A percentile compares a stretch with the other conserved stretches of the same genome.
These are phyloP conservation scores for Huntiella savannae DNA, from an alignment of 2,329 filamentous ascomycete species.

Conservation along the genomic window DNA sequence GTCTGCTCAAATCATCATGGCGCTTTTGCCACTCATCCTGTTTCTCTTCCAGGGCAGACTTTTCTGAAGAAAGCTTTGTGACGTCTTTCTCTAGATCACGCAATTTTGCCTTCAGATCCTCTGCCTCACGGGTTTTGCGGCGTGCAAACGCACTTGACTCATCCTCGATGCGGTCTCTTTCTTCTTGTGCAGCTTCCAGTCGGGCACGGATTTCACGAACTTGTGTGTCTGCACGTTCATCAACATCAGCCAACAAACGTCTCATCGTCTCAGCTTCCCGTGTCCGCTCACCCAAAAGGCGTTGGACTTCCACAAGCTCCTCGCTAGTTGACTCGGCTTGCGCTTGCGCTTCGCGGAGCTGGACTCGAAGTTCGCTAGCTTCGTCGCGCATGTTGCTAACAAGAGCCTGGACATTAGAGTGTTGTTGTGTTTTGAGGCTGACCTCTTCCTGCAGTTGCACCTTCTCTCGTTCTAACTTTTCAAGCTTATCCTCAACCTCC, in stretches of 20 bases:
- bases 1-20: conserved; percentile 56
- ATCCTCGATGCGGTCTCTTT: conserved; percentile 81
- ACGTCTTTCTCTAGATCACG: conserved; percentile 66
- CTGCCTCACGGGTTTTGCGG: conserved; percentile 60
- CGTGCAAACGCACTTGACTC: conserved; percentile 64
- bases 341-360: conserved; percentile 74
- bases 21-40: conserved; percentile 57
- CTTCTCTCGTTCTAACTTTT: conserved; percentile 49
- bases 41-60: conserved; percentile 54
- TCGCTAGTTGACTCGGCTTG: conserved; percentile 78
- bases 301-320: conserved; percentile 74
- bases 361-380: conserved; percentile 67
- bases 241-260: conserved; percentile 66
- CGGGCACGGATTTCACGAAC: conserved; percentile 75
- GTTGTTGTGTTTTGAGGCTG: conserved; percentile 68
- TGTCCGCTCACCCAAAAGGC: conserved; percentile 69
- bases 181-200: conserved; percentile 81
- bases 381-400: conserved; percentile 90
- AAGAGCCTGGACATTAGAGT: conserved; percentile 65
- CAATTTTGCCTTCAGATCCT: conserved; percentile 63
- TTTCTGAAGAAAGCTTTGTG: conserved; percentile 51
- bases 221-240: conserved; percentile 61
- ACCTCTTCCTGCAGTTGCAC: conserved; percentile 56
- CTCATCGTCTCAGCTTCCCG: conserved; percentile 93
- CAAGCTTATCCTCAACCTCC: conserved; percentile 55